Evolutionary conservation across 2,329 filamentous ascomycete species (phyloP).

Genomic region (Podosphaera fusca): DNA sequence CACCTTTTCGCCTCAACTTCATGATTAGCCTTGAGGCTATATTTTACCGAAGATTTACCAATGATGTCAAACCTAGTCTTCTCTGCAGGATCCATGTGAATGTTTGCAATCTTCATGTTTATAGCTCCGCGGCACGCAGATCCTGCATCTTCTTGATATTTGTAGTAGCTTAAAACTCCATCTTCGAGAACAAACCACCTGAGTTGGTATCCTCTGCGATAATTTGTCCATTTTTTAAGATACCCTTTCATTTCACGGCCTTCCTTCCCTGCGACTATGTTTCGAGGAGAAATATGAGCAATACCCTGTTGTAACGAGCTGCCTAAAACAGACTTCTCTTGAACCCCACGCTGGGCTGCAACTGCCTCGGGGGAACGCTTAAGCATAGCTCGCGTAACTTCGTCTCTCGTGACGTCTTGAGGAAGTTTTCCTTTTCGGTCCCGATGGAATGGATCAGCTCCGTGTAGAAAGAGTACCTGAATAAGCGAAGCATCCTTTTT

Average conservation of each 20-base stretch:
- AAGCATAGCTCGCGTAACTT: conserved; percentile 64
- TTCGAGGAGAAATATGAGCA: conserved; percentile 28
- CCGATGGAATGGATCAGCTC: conserved; percentile 83
- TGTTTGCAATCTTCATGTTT: conserved; percentile 88
- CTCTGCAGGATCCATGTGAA: conserved; percentile 91
- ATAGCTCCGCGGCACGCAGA: conserved; percentile 93
- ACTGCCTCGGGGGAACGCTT: conserved; percentile 90
- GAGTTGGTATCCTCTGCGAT: conserved; percentile 87
- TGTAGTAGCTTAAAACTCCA: conserved; percentile 94
- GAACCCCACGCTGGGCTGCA: conserved; percentile 80
- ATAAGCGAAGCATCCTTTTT: conserved; percentile 73
- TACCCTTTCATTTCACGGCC: conserved; percentile 96
- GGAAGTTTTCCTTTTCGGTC: conserved; percentile 90
- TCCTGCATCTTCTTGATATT: conserved; percentile 91
- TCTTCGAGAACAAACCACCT: conserved; percentile 97
- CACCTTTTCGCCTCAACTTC: conserved; percentile 94
- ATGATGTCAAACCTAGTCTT: conserved; percentile 97
- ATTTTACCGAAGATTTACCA: conserved; percentile 95
- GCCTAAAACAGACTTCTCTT: conserved; percentile 88
- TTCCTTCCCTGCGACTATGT: conserved; percentile 55
- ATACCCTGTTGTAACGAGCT: conserved; percentile 34
- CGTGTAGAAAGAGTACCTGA: conserved; percentile 74
- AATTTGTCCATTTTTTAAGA: conserved; percentile 98
- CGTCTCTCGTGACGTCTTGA: conserved; percentile 90
- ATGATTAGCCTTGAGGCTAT: conserved; percentile 92